Conservation (phyloP, 2,329 filamentous ascomycete genomes). For the Claviceps humidiphila region DNA sequence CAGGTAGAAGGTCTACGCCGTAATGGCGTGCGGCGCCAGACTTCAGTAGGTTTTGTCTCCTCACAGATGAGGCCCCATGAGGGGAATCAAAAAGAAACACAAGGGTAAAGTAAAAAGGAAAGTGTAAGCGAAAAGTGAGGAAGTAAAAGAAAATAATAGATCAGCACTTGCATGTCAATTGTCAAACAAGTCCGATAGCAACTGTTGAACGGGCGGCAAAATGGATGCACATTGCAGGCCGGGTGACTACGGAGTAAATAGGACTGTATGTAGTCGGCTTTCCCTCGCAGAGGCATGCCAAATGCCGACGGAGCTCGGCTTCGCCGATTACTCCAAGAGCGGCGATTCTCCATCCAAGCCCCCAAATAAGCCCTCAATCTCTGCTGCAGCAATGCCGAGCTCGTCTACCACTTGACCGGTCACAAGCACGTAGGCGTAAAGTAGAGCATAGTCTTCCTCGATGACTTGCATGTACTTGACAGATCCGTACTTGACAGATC, state of each 20-base stretch:
- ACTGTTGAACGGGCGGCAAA: too few species aligned
- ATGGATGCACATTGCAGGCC: too few species aligned
- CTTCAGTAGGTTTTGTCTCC: not conserved
- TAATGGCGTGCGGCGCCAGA: too few species aligned
- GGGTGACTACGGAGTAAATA: too few species aligned
- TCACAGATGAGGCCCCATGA: not conserved
- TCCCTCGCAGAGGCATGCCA: too few species aligned
- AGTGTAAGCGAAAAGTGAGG: not conserved
- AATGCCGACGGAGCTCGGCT: not conserved
- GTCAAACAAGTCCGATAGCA: too few species aligned
- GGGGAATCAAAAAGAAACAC: not conserved
- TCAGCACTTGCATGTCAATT: too few species aligned
- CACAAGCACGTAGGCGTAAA: conserved; percentile 77
- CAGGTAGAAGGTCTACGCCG: too few species aligned
- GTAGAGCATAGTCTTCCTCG: conserved; percentile 68
- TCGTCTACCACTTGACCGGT: conserved; percentile 50
- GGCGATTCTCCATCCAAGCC: conserved; percentile 24
- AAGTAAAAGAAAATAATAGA: not conserved
- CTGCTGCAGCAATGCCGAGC: conserved; percentile 40
- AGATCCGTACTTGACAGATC: not conserved
- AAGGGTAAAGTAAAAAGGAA: not conserved
- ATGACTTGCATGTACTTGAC: conserved; percentile 25
- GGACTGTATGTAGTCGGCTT: too few species aligned
- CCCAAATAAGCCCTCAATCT: conserved; percentile 46
- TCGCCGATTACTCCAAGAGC: conserved; percentile 6